Percentiles rank a stretch among this genome's conserved stretches.
These are phyloP conservation scores for Cynara cardunculus DNA, from an alignment of 129 eudicot species.

Conservation along the genomic window DNA sequence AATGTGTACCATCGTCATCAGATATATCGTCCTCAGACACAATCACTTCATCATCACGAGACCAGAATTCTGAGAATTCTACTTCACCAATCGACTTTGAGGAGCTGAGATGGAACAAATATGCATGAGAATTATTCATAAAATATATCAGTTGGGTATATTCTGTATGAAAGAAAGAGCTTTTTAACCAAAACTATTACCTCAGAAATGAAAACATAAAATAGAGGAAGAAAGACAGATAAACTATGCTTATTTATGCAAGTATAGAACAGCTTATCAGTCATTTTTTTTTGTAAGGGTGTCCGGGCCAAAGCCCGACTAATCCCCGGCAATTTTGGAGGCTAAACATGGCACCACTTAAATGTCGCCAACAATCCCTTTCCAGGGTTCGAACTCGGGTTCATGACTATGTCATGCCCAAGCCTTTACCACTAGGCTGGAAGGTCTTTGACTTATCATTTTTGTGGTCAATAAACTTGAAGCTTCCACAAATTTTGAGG, in stretches of 20 bases:
- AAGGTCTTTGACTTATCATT: no score
- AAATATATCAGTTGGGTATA: neutral
- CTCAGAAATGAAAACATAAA: neutral
- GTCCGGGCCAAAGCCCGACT: no score
- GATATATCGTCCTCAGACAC: conserved; percentile 86
- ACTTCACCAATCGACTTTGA: conserved; percentile 38
- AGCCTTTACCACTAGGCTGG: no score
- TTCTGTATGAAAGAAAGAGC: neutral
- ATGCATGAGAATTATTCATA: neutral
- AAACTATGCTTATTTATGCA: neutral
- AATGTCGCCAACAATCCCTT: no score
- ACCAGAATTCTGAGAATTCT: conserved; percentile 79
- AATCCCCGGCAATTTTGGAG: no score
- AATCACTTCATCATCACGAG: conserved; percentile 62
- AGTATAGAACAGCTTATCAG: neutral
- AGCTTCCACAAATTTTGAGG: neutral
- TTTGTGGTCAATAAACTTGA: neutral
- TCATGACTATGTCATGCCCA: no score
- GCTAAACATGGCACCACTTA: no score
- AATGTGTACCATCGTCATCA: conserved; percentile 70
- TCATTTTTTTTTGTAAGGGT: neutral
- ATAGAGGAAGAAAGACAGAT: neutral
- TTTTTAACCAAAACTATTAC: neutral
- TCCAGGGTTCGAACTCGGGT: no score
- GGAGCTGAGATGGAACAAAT: conserved; percentile 43